Conservation (phyloP, 495 filamentous ascomycete genomes). For the Neurospora cerealis region DNA sequence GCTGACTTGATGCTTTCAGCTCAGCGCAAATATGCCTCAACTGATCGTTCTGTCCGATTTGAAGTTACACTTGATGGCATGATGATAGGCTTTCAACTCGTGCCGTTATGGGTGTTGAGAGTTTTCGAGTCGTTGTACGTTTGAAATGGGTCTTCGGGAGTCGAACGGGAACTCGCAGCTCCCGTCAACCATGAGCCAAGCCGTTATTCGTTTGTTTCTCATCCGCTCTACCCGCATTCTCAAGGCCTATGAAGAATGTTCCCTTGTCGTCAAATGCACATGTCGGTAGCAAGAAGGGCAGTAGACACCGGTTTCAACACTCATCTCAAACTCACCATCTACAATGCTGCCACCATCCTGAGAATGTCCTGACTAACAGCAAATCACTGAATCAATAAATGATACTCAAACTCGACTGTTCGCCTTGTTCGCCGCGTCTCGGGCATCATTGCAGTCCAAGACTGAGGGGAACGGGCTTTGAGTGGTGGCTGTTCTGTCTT, state of each 20-base stretch:
- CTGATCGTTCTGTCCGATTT: not conserved
- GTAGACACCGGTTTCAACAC: not conserved
- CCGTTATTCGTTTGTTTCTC: not conserved
- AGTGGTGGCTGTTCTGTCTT: not conserved
- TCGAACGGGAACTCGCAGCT: not conserved
- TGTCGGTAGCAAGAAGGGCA: not conserved
- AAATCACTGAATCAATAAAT: not conserved
- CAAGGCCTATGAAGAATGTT: not conserved
- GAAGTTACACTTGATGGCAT: not conserved
- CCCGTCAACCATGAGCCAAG: not conserved
- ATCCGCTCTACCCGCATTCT: not conserved
- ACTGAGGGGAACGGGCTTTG: not conserved
- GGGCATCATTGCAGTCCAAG: not conserved
- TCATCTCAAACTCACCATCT: not conserved
- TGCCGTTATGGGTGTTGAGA: not conserved
- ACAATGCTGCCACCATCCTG: not conserved
- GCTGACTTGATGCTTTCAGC: not conserved
- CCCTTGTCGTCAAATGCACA: not conserved
- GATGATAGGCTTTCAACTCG: not conserved
- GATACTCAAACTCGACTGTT: not conserved
- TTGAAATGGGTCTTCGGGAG: not conserved
- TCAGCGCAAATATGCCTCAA: not conserved
- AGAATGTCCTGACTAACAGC: not conserved
- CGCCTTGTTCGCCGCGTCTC: not conserved
- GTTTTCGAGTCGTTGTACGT: not conserved